Evolutionary conservation across 306 rosid genomes (phyloP).

Genomic region (Hylodesmum podocarpum): DNA sequence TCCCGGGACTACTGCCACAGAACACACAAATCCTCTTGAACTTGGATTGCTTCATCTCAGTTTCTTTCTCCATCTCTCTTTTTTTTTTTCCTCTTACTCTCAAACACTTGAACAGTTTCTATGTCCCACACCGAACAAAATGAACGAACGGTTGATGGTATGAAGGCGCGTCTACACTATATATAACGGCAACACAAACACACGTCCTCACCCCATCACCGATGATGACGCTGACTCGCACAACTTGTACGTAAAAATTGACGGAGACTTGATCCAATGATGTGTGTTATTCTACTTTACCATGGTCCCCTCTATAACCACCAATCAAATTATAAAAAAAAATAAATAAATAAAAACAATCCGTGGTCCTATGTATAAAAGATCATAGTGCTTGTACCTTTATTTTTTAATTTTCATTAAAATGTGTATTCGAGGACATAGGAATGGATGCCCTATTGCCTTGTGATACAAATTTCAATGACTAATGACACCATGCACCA

Average conservation of each 20-base stretch:
- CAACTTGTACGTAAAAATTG: slow-evolving; percentile 18
- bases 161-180: slow-evolving; percentile 31
- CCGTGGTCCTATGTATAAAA: slow-evolving; percentile 37
- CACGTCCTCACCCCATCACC: slow-evolving; percentile 44
- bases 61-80: slow-evolving; percentile 1
- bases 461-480: slow-evolving; percentile 11
- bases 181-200: slow-evolving; percentile 43
- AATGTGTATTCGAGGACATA: not conserved
- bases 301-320: slow-evolving; percentile 34
- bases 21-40: slow-evolving; percentile 94
- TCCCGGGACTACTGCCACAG: slow-evolving; percentile 95
- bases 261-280: slow-evolving; percentile 16
- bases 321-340: not conserved
- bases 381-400: not conserved
- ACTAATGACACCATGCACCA: not conserved
- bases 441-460: not conserved
- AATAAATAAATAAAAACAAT: not conserved
- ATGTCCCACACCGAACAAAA: slow-evolving; percentile 42
- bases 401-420: not conserved
- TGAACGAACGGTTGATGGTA: slow-evolving; percentile 34
- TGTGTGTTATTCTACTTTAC: slow-evolving; percentile 31
- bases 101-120: not conserved
- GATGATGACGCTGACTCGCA: slow-evolving; percentile 36
- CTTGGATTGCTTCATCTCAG: slow-evolving; percentile 57
- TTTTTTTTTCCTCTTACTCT: not conserved